phyloP scores from a whole-genome alignment of 306 rosid genomes.

The Hippophae tibetana region DNA sequence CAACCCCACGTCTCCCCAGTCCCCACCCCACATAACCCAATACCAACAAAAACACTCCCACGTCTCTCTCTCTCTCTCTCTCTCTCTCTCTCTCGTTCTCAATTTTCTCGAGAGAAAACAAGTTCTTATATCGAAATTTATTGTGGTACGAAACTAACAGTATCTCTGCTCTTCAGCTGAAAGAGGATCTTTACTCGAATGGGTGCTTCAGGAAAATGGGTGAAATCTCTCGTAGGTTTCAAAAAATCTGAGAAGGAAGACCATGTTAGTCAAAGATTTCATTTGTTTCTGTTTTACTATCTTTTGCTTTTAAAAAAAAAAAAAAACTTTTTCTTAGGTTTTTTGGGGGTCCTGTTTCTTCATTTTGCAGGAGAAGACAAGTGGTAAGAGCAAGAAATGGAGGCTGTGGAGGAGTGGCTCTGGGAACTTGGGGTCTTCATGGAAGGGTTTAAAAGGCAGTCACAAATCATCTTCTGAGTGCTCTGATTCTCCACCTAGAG shows the following conservation, averaged over 20 bases:
- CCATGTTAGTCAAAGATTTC: slow-evolving; percentile 24
- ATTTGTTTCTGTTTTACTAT: not conserved
- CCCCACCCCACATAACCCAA: too few species aligned
- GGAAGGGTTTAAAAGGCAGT: slow-evolving; percentile 67
- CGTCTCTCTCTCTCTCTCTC: too few species aligned
- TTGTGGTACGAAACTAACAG: not conserved
- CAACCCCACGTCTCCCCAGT: too few species aligned
- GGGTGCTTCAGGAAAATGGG: slow-evolving; percentile 94
- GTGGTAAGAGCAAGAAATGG: slow-evolving; percentile 71
- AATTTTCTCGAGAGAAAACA: too few species aligned
- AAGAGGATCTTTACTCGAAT: slow-evolving; percentile 17
- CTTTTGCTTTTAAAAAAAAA: not conserved
- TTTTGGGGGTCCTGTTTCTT: not conserved
- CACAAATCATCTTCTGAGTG: slow-evolving; percentile 66
- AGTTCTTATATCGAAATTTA: not conserved
- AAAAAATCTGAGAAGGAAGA: slow-evolving; percentile 64
- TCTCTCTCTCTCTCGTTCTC: too few species aligned
- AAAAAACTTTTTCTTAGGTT: not conserved
- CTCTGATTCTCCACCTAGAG: slow-evolving; percentile 48
- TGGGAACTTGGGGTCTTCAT: slow-evolving; percentile 39
- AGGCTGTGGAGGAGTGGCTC: slow-evolving; percentile 78
- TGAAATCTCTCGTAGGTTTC: slow-evolving; percentile 56
- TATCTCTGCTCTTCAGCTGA: slow-evolving; percentile 1
- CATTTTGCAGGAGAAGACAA: slow-evolving; percentile 28
- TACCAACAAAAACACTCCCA: too few species aligned